Conservation (phyloP, 1,284 basidiomycete genomes). For the Earliella scabrosa region DNA sequence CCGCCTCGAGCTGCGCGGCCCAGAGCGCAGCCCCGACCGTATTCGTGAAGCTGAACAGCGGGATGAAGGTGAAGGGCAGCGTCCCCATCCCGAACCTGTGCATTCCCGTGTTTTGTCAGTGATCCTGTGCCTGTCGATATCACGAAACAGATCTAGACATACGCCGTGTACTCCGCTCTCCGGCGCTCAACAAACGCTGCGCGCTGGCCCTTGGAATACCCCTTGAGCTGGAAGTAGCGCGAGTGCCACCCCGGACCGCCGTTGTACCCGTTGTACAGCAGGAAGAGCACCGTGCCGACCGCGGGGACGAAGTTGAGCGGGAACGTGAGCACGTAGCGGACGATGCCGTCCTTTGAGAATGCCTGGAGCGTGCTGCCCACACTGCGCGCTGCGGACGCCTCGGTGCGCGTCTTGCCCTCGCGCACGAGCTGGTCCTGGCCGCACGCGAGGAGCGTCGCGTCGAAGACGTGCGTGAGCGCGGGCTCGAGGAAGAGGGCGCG, state of each 20-base stretch:
- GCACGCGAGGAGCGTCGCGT: slow-evolving; percentile 40
- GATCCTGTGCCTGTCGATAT: neutral
- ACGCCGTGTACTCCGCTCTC: slow-evolving; percentile 49
- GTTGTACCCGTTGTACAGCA: slow-evolving; percentile 50
- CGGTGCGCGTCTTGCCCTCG: slow-evolving; percentile 34
- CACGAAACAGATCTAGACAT: slow-evolving; percentile 23
- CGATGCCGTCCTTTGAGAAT: slow-evolving; percentile 31
- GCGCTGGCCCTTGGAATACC: slow-evolving; percentile 48
- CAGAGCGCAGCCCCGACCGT: slow-evolving; percentile 75
- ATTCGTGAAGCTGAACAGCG: slow-evolving; percentile 59
- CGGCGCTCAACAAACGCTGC: slow-evolving; percentile 57
- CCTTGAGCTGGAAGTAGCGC: slow-evolving; percentile 75
- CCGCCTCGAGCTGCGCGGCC: slow-evolving; percentile 65
- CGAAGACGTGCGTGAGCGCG: slow-evolving; percentile 51
- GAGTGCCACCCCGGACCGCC: slow-evolving; percentile 62
- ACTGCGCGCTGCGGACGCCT: slow-evolving; percentile 24
- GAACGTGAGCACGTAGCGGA: slow-evolving; percentile 54
- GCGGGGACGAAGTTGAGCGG: slow-evolving; percentile 72
- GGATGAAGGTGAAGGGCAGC: slow-evolving; percentile 64
- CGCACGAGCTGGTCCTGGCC: slow-evolving; percentile 42
- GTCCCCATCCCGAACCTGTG: slow-evolving; percentile 63
- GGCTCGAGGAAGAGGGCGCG: slow-evolving; percentile 51
- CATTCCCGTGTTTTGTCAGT: too few relatives aligned
- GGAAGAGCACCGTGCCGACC: slow-evolving; percentile 68
- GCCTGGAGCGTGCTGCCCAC: slow-evolving; percentile 41